A percentile compares a stretch with the other conserved stretches of the same genome.
phyloP scores from a whole-genome alignment of 2,329 filamentous ascomycete species.

The Tricladium varicosporioides region DNA sequence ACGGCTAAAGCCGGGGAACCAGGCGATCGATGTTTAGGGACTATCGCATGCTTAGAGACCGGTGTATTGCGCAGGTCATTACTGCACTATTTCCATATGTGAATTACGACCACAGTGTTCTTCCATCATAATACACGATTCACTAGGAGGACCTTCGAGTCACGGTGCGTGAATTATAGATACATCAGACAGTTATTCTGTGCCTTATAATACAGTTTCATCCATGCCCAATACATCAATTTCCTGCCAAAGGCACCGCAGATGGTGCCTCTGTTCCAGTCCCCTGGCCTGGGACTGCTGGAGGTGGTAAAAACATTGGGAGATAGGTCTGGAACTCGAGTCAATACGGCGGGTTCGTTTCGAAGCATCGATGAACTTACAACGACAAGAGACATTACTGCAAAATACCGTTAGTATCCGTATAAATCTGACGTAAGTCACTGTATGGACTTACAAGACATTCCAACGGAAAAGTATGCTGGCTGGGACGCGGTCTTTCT shows the following conservation, averaged over 20 bases:
- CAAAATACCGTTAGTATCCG: slow-evolving; percentile 2
- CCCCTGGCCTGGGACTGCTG: slow-evolving; percentile 35
- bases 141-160: too few species aligned
- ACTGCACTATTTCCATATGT: too few species aligned
- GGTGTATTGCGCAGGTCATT: too few species aligned
- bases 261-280: slow-evolving; percentile 47
- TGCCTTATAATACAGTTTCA: slow-evolving; percentile 6
- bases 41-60: too few species aligned
- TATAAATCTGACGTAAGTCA: background rate
- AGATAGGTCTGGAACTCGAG: slow-evolving; percentile 51
- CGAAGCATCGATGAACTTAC: background rate
- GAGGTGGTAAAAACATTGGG: slow-evolving; percentile 63
- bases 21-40: too few species aligned
- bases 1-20: too few species aligned
- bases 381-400: slow-evolving; percentile 37
- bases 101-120: too few species aligned
- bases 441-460: slow-evolving; percentile 63
- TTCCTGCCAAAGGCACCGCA: slow-evolving; percentile 39
- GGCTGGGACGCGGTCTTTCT: slow-evolving; percentile 67
- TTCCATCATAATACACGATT: too few species aligned
- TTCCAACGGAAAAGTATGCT: slow-evolving; percentile 70
- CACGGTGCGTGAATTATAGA: background rate
- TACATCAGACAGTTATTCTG: slow-evolving; percentile 2
- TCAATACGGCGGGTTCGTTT: background rate
- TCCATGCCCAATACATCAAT: background rate